Evolutionary conservation across 2,329 filamentous ascomycete species (phyloP), one percentile per base, ranked within the genome.

Genomic region (Diaporthe humulicola): DNA sequence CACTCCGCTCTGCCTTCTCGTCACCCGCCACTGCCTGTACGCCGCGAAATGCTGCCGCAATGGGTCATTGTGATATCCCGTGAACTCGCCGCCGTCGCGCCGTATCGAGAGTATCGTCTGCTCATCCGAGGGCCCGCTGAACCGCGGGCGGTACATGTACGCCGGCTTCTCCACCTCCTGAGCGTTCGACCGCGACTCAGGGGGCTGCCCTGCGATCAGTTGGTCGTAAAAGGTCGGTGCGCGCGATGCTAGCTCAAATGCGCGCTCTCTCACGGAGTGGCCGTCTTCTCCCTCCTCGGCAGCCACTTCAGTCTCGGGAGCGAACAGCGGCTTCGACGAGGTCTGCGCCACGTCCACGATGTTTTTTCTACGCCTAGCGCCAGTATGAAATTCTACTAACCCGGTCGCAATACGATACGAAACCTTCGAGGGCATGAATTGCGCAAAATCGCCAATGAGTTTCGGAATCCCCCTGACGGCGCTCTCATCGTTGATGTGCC

Each of bases 361-460:
- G 15, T 12, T 8, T 7, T 50, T 76, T 52, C 77, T 74, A 12
- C 66, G 64, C 9, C 77, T 15, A 3, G 25, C 7, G 38, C 78
- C 70, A 7, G 58, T 22, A 17, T 76, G 42, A 14, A 75, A 81
- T 4, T 81, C 48, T 14, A 90, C 81, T n/a, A 79, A 72, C 1
- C 88, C 88, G 0, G 80, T 81, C 1, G 79, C 76, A 0, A 82
- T 85, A 42, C 76, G 79, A 76, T 88, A 87, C 38, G 71, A 66
- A 14, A 85, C 76, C 3, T 77, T 76, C 30, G 81, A 81, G 0
- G 85, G 85, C 10, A 90, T 71, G 73, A 89, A 88, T 54, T 84
- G 82, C 17, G 79, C 79, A 82, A 89, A 90, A 78, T 89, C 87
- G 61, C 82, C 79, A n/a, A 90, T 77, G 40, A 87, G 78, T 10